A percentile compares a stretch with the other conserved stretches of the same genome.
These are phyloP conservation scores for Cerioporus squamosus DNA, from an alignment of 1,284 basidiomycete species.

Conservation along the genomic window DNA sequence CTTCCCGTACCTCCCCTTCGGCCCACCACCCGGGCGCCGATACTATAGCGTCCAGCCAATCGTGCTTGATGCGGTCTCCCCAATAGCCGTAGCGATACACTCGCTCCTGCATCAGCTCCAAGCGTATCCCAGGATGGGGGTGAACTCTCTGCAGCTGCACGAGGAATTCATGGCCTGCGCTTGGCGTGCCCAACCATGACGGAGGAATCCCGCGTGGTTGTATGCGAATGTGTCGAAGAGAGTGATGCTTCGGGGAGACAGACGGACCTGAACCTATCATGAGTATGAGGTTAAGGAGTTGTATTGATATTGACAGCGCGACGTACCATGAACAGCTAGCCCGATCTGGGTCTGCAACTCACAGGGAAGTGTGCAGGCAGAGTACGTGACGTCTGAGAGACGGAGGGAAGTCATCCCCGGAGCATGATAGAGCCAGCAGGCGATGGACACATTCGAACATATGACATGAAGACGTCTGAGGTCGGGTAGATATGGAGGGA, in stretches of 20 bases:
- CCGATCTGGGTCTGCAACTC: background rate
- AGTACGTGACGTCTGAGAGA: constrained; percentile 6
- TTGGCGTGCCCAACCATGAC: background rate
- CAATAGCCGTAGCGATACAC: background rate
- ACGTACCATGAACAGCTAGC: background rate
- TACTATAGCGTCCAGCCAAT: background rate
- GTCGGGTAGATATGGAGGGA: constrained; percentile 4
- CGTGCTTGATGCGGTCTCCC: constrained; percentile 1
- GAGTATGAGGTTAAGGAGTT: background rate
- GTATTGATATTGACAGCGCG: background rate
- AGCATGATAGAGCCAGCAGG: constrained; percentile 5
- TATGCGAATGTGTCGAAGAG: constrained; percentile 2
- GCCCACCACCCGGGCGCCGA: background rate
- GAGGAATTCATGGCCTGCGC: background rate
- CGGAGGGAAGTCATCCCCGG: constrained; percentile 1
- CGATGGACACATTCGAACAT: constrained; percentile 2
- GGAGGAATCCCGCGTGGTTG: background rate
- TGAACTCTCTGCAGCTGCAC: constrained; percentile 1
- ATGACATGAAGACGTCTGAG: constrained; percentile 7
- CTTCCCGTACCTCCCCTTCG: background rate
- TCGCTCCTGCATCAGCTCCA: constrained; percentile 8
- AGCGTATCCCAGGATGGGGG: background rate
- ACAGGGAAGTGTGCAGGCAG: background rate
- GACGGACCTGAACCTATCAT: background rate
- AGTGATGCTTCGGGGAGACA: background rate